A percentile compares a stretch with the other conserved stretches of the same genome.
These are phyloP conservation scores for Neospermospora avenae DNA, from an alignment of 2,329 filamentous ascomycete genomes.

Conservation along the genomic window DNA sequence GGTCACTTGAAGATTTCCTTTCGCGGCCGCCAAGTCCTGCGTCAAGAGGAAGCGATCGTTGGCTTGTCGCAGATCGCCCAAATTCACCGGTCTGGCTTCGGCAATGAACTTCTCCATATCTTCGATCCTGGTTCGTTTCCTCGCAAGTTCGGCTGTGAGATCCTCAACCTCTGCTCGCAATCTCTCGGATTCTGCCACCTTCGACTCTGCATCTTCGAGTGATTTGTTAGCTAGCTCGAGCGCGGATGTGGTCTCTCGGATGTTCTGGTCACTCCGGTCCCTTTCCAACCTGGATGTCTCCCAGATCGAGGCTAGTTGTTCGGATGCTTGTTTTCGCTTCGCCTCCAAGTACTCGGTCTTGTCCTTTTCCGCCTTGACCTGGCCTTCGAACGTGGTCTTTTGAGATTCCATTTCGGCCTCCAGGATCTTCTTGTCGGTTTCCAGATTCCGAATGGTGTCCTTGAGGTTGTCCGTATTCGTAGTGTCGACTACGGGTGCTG, in stretches of 20 bases:
- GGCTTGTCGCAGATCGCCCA: background rate
- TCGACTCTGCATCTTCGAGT: background rate
- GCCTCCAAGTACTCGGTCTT: too few species aligned
- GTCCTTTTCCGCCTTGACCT: too few species aligned
- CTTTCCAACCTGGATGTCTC: too few species aligned
- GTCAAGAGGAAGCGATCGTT: background rate
- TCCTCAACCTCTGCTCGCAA: background rate
- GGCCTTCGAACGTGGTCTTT: too few species aligned
- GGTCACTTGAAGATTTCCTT: background rate
- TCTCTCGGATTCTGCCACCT: background rate
- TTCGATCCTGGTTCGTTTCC: background rate
- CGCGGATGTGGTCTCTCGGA: background rate
- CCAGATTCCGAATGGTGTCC: background rate
- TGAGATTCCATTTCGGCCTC: background rate
- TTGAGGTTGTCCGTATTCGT: background rate
- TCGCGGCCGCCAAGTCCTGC: background rate
- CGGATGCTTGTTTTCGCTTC: too few species aligned
- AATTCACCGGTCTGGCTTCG: background rate
- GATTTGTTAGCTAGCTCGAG: background rate
- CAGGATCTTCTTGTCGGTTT: background rate
- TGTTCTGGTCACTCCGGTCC: background rate
- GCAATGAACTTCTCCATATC: background rate
- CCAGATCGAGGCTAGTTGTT: too few species aligned
- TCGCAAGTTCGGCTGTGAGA: background rate
- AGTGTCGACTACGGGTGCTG: background rate